Evolutionary conservation across 2,329 filamentous ascomycete species (phyloP), one percentile per base, ranked within the genome.

Genomic region (Penicillium verrucosum): DNA sequence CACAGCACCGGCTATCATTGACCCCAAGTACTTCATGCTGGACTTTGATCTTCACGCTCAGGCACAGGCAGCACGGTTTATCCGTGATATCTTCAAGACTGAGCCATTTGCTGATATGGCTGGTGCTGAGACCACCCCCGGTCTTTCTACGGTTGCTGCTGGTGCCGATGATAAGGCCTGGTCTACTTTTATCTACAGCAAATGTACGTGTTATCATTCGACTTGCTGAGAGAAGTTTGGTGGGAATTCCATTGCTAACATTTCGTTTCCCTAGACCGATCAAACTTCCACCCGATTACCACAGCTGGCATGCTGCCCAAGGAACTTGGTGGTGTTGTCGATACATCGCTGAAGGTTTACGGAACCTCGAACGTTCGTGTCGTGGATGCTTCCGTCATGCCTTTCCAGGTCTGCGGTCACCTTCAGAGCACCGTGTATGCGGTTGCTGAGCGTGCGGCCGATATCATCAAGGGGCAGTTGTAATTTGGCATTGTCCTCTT

Each of bases 271-370:
- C n/a, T n/a, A 66, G 65, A 64, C 48, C 60, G 64, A 11, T 66
- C 70, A 2, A 67, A 70, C 45, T 71, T 63, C 56, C 71, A 74
- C 52, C 60, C 64, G 3, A 62, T 68, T 18, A 66, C 68, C 34
- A 72, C 70, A 1, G 59, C 65, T 29, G 64, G 70, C 6, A 74
- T 74, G 69, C 50, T 73, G 51, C 70, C 70, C 8, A 63, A 65
- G 38, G 63, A 68, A 6, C 38, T 65, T 21, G 70, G 70, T 27
- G 70, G 73, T 14, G 74, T 76, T 12, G 70, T 74, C 2, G 62
- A 72, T 48, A 56, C 63, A 3, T 65, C 59, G 4, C 41, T 74
- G 41, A 65, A 63, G 45, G 71, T 73, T 25, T 69, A 74, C 45
- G 70, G 71, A 7, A 72, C 70, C 1, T 58, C 59, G 0, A 74